Conservation (phyloP, 2,329 filamentous ascomycete species). For the Sordariomycetes sp. region DNA sequence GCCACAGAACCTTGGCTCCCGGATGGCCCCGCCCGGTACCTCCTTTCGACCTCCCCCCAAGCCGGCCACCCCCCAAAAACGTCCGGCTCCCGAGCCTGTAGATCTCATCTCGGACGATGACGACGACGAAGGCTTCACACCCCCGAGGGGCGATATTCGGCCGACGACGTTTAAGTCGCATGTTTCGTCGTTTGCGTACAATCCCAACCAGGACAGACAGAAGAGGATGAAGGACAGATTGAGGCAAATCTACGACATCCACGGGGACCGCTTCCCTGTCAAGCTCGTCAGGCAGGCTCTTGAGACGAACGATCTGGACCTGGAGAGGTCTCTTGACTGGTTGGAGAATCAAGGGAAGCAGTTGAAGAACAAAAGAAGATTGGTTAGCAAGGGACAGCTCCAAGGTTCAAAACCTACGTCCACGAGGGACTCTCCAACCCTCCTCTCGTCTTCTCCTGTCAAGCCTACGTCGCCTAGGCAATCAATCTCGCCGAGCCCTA, state of each 20-base stretch:
- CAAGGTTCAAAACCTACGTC: too few species aligned
- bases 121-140: constrained; percentile 40
- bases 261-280: constrained; percentile 18
- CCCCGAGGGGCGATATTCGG: constrained; percentile 50
- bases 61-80: constrained; percentile 18
- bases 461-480: too few species aligned
- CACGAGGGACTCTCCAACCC: too few species aligned
- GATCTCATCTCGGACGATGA: constrained; percentile 43
- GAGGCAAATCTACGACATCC: constrained; percentile 25
- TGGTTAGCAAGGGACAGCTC: constrained; percentile 21
- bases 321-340: constrained; percentile 23
- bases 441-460: too few species aligned
- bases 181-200: constrained; percentile 32
- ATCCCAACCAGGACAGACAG: constrained; percentile 24
- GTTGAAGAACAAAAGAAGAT: constrained; percentile 14
- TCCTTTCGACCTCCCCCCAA: constrained; percentile 46
- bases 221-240: constrained; percentile 23
- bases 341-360: constrained; percentile 11
- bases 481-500: constrained; percentile 17
- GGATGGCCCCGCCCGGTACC: constrained; percentile 71
- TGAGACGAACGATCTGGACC: constrained; percentile 18
- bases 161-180: constrained; percentile 46
- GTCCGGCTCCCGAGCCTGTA: constrained; percentile 30
- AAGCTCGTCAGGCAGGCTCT: constrained; percentile 22
- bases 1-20: constrained; percentile 31